Conservation (phyloP, 108 stramenopile species). For the Pseudonitzschia multiseries region DNA sequence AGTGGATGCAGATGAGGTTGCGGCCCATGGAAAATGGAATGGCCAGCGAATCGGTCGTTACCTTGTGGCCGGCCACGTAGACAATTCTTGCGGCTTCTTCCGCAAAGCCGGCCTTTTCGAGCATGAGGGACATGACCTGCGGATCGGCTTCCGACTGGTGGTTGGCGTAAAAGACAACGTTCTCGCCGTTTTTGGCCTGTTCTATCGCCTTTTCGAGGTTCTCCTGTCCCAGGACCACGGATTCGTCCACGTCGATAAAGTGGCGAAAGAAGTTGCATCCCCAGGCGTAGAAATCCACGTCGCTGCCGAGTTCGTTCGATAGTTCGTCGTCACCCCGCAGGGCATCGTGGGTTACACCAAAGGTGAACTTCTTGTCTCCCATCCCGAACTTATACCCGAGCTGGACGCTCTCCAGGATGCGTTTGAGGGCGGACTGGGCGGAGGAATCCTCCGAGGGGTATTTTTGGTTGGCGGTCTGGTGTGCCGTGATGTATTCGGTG, state of each 20-base stretch:
- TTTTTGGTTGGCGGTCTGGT: conserved; percentile 34
- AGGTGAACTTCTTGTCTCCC: conserved; percentile 58
- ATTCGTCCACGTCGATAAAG: conserved; percentile 72
- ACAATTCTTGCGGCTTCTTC: conserved; percentile 67
- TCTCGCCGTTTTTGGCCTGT: conserved; percentile 79
- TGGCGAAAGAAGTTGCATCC: conserved; percentile 93
- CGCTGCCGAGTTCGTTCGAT: conserved; percentile 47
- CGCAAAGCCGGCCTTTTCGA: conserved; percentile 60
- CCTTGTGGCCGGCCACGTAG: conserved; percentile 96
- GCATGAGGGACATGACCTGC: conserved; percentile 79
- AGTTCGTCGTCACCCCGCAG: conserved; percentile 54
- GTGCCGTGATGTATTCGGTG: conserved; percentile 73
- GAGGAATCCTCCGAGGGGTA: conserved; percentile 33
- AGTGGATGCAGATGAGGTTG: conserved; percentile 94
- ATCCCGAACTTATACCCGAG: conserved; percentile 73
- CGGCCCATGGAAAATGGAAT: conserved; percentile 96
- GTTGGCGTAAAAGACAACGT: conserved; percentile 93
- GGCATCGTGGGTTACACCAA: conserved; percentile 71
- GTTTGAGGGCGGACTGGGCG: conserved; percentile 32
- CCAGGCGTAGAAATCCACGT: conserved; percentile 78
- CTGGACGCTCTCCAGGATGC: conserved; percentile 60
- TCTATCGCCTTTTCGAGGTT: conserved; percentile 68
- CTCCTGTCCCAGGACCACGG: conserved; percentile 74
- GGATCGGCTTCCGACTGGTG: conserved; percentile 98
- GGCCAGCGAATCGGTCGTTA: conserved; percentile 91